Evolutionary conservation across 2,329 filamentous ascomycete genomes (phyloP).

Genomic region (Fusarium ramigenum): DNA sequence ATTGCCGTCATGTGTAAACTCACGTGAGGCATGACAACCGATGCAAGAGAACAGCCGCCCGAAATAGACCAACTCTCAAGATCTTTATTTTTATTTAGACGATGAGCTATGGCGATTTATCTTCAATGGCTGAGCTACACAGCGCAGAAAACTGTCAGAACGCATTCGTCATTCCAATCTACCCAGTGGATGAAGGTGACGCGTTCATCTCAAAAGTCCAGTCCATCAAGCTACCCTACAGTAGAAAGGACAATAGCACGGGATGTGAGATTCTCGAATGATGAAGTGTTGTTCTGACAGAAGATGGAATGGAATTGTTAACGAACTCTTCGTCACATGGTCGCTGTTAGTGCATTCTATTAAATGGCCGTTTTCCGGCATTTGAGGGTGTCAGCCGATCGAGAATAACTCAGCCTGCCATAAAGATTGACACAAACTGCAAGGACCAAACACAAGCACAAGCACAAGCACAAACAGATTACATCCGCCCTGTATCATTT

Average conservation of each 20-base stretch:
- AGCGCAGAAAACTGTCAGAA: rapidly evolving
- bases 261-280: not conserved
- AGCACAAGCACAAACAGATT: too few species aligned
- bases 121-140: too few species aligned
- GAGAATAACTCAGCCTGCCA: too few species aligned
- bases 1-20: rapidly evolving
- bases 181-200: not conserved
- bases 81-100: rapidly evolving
- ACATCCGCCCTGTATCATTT: rapidly evolving
- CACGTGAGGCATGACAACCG: not conserved
- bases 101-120: rapidly evolving
- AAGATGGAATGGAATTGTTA: rapidly evolving
- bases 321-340: rapidly evolving
- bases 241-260: rapidly evolving
- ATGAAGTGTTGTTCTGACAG: not conserved
- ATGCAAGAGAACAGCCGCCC: not conserved
- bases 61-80: not conserved
- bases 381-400: rapidly evolving
- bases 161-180: not conserved
- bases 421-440: too few species aligned
- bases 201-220: not conserved
- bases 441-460: too few species aligned
- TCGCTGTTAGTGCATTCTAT: rapidly evolving
- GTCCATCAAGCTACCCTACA: not conserved
- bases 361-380: rapidly evolving